Conservation (phyloP, 805 yeast species). For the Teunomyces lycoperdinae region DNA sequence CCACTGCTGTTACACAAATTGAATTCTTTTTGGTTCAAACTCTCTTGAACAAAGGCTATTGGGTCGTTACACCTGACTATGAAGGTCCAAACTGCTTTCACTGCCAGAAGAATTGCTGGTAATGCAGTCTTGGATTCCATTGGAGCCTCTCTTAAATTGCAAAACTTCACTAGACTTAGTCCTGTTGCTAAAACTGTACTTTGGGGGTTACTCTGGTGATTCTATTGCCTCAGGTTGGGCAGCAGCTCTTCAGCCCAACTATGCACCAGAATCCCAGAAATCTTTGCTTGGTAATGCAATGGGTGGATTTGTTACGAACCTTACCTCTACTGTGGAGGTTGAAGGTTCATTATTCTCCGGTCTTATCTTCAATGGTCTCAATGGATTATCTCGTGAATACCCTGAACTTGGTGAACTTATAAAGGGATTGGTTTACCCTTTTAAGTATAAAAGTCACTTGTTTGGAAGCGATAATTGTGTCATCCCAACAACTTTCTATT, state of each 20-base stretch:
- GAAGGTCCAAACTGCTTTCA: slow-evolving; percentile 19
- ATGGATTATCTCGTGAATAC: slow-evolving; percentile 30
- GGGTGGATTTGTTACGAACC: slow-evolving; percentile 36
- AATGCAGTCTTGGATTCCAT: slow-evolving; percentile 18
- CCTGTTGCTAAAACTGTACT: slow-evolving; percentile 13
- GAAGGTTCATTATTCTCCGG: slow-evolving; percentile 29
- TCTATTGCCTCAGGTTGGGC: slow-evolving; percentile 25
- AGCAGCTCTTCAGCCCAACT: slow-evolving; percentile 18
- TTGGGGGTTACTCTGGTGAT: slow-evolving; percentile 28
- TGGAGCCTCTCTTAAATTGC: slow-evolving; percentile 13
- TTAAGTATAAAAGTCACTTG: neutral
- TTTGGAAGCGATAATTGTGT: neutral
- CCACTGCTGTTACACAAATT: slow-evolving; percentile 10
- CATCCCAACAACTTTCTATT: neutral
- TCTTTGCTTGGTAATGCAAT: slow-evolving; percentile 28
- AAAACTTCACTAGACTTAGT: slow-evolving; percentile 12
- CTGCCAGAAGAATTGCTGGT: slow-evolving; percentile 19
- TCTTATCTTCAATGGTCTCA: slow-evolving; percentile 24
- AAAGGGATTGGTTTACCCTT: neutral
- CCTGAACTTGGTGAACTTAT: slow-evolving; percentile 16
- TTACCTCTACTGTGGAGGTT: slow-evolving; percentile 22
- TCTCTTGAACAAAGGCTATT: slow-evolving; percentile 18
- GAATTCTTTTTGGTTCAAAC: slow-evolving; percentile 14
- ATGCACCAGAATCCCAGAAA: slow-evolving; percentile 19
- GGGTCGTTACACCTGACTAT: slow-evolving; percentile 18